These are phyloP conservation scores for Trypethelium eluteriae DNA, from an alignment of 495 filamentous ascomycete species.

Conservation along the genomic window DNA sequence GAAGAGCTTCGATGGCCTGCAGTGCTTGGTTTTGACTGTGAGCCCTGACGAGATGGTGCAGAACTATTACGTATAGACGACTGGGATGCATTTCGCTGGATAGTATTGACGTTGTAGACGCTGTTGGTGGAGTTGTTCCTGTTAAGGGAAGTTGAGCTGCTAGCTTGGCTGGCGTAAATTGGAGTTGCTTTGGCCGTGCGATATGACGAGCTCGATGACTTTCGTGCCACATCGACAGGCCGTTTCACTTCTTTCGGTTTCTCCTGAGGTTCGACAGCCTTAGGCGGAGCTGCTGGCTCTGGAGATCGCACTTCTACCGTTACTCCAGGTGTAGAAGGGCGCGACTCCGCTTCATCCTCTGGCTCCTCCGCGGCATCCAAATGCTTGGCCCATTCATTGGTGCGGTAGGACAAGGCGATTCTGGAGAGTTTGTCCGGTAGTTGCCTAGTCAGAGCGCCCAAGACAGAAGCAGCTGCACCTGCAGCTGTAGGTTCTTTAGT, in stretches of 20 bases:
- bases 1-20: slow-evolving; percentile 27
- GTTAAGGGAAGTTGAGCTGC: slow-evolving; percentile 17
- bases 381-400: slow-evolving; percentile 96
- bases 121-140: slow-evolving; percentile 14
- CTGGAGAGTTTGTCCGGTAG: slow-evolving; percentile 55
- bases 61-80: neutral
- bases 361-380: slow-evolving; percentile 68
- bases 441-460: slow-evolving; percentile 35
- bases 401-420: slow-evolving; percentile 74
- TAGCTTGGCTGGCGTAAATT: slow-evolving; percentile 2
- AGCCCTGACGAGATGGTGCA: neutral
- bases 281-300: neutral
- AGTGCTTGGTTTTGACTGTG: slow-evolving; percentile 9
- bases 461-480: slow-evolving; percentile 38
- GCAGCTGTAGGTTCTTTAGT: slow-evolving; percentile 21
- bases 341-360: slow-evolving; percentile 49
- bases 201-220: slow-evolving; percentile 16
- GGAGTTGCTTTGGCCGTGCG: neutral
- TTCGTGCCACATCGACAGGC: neutral
- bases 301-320: neutral
- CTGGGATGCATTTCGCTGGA: slow-evolving; percentile 16
- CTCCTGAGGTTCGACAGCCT: neutral
- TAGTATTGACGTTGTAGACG: slow-evolving; percentile 10
- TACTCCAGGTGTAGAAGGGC: neutral
- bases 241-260: neutral